These are phyloP conservation scores for Stereum hirsutum DNA, from an alignment of 1,284 basidiomycete species.

Conservation along the genomic window DNA sequence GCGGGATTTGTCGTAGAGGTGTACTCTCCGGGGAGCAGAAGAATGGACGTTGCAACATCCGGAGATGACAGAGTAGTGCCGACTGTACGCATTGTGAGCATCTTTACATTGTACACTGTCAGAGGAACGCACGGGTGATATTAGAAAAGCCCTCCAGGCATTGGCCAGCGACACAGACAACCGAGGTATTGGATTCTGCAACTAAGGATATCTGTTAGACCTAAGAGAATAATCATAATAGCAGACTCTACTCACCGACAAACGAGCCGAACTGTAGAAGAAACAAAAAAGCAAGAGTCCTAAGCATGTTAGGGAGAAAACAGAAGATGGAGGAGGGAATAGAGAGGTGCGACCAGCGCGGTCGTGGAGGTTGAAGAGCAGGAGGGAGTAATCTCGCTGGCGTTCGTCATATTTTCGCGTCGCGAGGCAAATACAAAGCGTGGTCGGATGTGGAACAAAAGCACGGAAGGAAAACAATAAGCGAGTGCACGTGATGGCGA, in stretches of 20 bases:
- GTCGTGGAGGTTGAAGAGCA: neutral
- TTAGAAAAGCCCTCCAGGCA: constrained; percentile 1
- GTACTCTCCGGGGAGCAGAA: constrained; percentile 69
- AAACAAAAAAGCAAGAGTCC: neutral
- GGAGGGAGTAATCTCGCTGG: neutral
- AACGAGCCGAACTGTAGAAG: neutral
- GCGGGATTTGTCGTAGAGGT: constrained; percentile 59
- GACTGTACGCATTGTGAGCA: constrained; percentile 28
- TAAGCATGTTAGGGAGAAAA: neutral
- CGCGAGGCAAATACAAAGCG: neutral
- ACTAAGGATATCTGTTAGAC: neutral
- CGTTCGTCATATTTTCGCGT: neutral
- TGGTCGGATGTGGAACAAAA: neutral
- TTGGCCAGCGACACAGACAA: neutral
- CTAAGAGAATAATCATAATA: neutral
- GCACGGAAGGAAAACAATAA: neutral
- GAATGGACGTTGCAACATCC: constrained; percentile 39
- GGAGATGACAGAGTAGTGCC: constrained; percentile 52
- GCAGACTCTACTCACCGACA: neutral
- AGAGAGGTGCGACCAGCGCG: neutral
- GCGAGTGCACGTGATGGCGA: neutral
- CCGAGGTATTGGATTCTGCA: neutral
- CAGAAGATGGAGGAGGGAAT: neutral
- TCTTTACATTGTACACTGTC: neutral
- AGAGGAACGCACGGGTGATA: neutral